phyloP scores from a whole-genome alignment of 768 basidiomycete species.

The Auriscalpium microsporum region DNA sequence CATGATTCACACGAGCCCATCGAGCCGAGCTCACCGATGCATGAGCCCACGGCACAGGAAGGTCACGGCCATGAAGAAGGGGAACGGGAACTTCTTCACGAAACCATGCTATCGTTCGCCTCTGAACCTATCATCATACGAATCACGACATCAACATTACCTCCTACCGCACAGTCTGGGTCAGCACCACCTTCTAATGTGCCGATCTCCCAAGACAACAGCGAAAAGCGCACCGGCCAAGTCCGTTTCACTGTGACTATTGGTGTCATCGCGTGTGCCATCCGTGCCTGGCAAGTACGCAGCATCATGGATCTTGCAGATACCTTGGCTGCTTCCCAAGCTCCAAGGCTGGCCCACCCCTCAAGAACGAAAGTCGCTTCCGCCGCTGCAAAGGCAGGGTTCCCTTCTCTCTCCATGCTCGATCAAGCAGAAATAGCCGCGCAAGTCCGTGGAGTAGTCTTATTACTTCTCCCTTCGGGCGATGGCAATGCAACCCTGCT shows the following conservation, averaged over 20 bases:
- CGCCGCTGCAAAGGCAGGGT: no score
- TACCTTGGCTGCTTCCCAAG: constrained; percentile 17
- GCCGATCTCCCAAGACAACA: no score
- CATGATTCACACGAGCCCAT: background rate
- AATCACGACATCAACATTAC: constrained; percentile 7
- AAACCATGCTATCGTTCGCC: constrained; percentile 7
- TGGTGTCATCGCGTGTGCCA: constrained; percentile 13
- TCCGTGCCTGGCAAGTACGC: constrained; percentile 6
- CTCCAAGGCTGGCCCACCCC: background rate
- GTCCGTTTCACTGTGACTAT: constrained; percentile 3
- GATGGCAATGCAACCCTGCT: background rate
- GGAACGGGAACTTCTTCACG: background rate
- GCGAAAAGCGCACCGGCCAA: background rate
- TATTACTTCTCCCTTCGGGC: constrained; percentile 36
- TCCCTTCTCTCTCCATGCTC: constrained; percentile 17
- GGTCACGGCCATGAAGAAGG: no score
- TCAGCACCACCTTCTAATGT: background rate
- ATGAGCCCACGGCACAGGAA: no score
- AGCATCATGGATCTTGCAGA: constrained; percentile 22
- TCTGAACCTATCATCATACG: constrained; percentile 10
- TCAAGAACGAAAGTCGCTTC: no score
- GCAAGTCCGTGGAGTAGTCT: constrained; percentile 35
- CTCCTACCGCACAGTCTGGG: background rate
- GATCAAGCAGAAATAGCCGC: constrained; percentile 27
- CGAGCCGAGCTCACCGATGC: background rate